Evolutionary conservation across 2,329 filamentous ascomycete genomes (phyloP).

Genomic region (Lecanicillium sp.): DNA sequence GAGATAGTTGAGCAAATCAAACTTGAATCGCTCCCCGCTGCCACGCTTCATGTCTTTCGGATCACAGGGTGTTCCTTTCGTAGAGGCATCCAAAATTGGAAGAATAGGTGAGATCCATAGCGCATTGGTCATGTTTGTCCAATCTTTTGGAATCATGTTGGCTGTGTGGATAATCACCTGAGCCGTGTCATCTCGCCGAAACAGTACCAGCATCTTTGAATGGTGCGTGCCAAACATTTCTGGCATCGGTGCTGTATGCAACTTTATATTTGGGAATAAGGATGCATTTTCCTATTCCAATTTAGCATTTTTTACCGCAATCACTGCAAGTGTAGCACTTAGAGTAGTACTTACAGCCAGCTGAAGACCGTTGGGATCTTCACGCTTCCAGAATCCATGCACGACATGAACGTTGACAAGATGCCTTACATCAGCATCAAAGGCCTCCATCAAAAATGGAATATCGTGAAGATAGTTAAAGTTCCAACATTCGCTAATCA

Average conservation of each 20-base stretch:
- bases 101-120: constrained; percentile 73
- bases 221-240: constrained; percentile 84
- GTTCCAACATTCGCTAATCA: constrained; percentile 66
- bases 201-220: constrained; percentile 79
- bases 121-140: constrained; percentile 82
- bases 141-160: constrained; percentile 85
- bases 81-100: constrained; percentile 35
- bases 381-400: constrained; percentile 61
- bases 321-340: background rate
- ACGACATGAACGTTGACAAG: constrained; percentile 49
- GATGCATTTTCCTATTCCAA: constrained; percentile 50
- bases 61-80: constrained; percentile 14
- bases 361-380: constrained; percentile 51
- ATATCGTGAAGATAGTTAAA: constrained; percentile 64
- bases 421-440: constrained; percentile 45
- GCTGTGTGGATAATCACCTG: constrained; percentile 83
- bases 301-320: constrained; percentile 13
- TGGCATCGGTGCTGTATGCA: constrained; percentile 72
- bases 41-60: constrained; percentile 35
- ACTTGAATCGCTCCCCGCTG: constrained; percentile 66
- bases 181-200: constrained; percentile 69
- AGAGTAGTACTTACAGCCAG: constrained; percentile 45
- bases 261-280: constrained; percentile 59
- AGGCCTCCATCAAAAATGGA: constrained; percentile 47
- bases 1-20: constrained; percentile 68